Conservation (phyloP, 139 green algal genomes). For the Asterochloris erici region DNA sequence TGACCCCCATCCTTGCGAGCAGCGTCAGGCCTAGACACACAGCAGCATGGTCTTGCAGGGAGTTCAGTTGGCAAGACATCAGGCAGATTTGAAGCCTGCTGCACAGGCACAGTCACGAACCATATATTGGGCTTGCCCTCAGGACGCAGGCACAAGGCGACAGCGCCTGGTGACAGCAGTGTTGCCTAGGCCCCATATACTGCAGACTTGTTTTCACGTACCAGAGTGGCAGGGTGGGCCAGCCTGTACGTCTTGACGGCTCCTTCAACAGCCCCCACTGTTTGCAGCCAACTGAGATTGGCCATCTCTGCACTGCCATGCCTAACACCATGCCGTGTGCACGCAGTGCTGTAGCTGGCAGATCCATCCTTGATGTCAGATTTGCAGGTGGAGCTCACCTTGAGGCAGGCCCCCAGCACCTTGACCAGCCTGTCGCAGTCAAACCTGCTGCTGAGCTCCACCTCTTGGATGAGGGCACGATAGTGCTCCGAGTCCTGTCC, state of each 20-base stretch:
- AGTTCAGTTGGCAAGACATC: neutral
- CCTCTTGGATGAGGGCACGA: constrained; percentile 58
- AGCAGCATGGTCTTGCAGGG: constrained; percentile 7
- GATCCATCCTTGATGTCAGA: too few species aligned
- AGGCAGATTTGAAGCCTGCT: neutral
- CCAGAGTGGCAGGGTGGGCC: too few species aligned
- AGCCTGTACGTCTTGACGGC: too few species aligned
- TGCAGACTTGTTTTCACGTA: too few species aligned
- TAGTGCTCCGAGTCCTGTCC: constrained; percentile 12
- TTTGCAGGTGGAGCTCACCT: neutral
- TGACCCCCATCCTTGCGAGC: neutral
- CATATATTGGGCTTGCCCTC: neutral
- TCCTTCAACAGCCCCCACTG: too few species aligned
- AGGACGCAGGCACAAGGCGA: too few species aligned
- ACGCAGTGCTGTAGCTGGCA: neutral
- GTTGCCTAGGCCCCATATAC: too few species aligned
- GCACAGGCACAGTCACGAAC: neutral
- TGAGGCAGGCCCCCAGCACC: constrained; percentile 51
- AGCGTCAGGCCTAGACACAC: constrained; percentile 81
- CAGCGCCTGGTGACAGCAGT: too few species aligned
- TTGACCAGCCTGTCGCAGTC: constrained; percentile 50
- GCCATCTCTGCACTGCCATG: too few species aligned
- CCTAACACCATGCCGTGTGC: too few species aligned
- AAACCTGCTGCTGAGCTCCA: constrained; percentile 57
- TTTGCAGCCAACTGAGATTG: too few species aligned